Conservation (phyloP, 352 stramenopile genomes). For the Pseudoperonospora humuli region DNA sequence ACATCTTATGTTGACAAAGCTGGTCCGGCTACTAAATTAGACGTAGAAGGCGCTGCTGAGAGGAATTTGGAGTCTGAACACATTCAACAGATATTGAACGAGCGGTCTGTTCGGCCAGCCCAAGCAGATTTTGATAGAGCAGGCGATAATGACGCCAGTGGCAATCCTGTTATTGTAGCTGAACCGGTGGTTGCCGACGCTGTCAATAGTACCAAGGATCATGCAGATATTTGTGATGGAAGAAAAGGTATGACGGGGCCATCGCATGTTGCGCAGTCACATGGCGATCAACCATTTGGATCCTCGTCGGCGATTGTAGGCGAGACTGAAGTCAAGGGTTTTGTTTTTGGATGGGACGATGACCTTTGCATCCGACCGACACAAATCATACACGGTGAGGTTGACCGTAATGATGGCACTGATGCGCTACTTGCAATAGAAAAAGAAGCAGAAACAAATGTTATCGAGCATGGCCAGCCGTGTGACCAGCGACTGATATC, state of each 20-base stretch:
- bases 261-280: background rate
- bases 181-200: background rate
- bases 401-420: background rate
- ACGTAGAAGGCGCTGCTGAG: background rate
- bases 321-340: background rate
- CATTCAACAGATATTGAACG: background rate
- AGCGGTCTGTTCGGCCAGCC: background rate
- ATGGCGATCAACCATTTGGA: constrained; percentile 10
- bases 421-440: background rate
- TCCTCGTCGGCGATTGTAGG: background rate
- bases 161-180: background rate
- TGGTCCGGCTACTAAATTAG: background rate
- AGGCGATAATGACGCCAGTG: background rate
- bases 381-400: background rate
- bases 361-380: background rate
- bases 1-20: background rate
- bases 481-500: background rate
- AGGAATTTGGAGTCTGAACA: background rate
- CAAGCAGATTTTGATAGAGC: background rate
- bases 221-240: background rate
- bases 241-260: background rate
- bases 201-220: background rate
- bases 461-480: background rate
- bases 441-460: background rate
- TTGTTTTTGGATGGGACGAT: background rate